Evolutionary conservation across 805 yeast genomes (phyloP), one percentile per base, ranked within the genome.

Genomic region (Candida multigemmis): DNA sequence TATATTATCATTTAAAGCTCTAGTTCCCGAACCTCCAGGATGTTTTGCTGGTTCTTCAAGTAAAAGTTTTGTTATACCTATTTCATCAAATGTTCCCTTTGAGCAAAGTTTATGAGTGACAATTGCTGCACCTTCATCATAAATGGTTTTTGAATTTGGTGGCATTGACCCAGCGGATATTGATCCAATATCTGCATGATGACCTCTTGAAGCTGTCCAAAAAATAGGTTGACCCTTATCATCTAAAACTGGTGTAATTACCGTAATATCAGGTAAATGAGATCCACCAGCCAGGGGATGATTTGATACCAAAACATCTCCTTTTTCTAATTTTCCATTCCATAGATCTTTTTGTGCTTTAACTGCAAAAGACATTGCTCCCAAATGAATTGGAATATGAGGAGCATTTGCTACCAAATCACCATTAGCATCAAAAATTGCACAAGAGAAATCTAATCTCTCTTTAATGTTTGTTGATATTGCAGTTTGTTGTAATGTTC

Each of bases 121-220:
- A 19, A 89, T 85, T 3, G 83, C 73, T 2, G 95, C 96, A 23
- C 96, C 97, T 54, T 87, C 96, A 46, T 87, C 87, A 64, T 74
- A 79, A 21, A 89, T 56, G 33, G 76, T 75, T 42, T 77, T 83
- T 2, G 96, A 84, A 45, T 80, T 76, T 7, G 96, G 94, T 10
- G 96, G 96, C 86, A 87, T 85, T 0, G 94, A 80, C 1, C 96
- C 96, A 1, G 96, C 94, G 19, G 84, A 56, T 32, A 79, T 72
- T 9, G 94, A 93, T 11, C 97, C 96, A 44, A 89, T 87, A 52
- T 87, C 97, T 5, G 96, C 87, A 55, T 89, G 97, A 54, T 87
- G 97, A 2, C 96, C 96, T 37, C 97, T 66, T 0, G 94, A 78
- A 1, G 96, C 97, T 9, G 84, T 86, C 64, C 84, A 87, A 49